Percentiles rank a stretch among this genome's conserved stretches.
Conservation (phyloP, 208 protist genomes). For the Vickermania spadyakhi region DNA sequence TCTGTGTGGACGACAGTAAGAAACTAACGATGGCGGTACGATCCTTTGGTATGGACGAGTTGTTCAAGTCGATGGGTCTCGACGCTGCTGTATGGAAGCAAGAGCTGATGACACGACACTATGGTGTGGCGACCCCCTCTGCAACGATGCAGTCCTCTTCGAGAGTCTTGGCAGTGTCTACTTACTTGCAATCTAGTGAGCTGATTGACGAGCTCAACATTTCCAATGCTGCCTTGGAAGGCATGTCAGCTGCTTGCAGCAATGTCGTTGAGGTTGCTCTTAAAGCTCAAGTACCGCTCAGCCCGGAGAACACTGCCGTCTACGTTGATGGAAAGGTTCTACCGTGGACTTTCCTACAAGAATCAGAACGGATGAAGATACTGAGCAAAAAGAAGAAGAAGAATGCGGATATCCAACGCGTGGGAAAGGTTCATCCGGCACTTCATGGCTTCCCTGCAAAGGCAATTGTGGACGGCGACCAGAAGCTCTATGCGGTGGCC, state of each 20-base stretch:
- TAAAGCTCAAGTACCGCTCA: slow-evolving; percentile 4
- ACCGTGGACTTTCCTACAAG: slow-evolving; percentile 34
- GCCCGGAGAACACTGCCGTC: slow-evolving; percentile 21
- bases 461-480: slow-evolving; percentile 29
- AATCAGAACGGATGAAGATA: slow-evolving; percentile 4
- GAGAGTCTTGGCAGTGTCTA: slow-evolving; percentile 16
- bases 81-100: neutral
- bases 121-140: neutral
- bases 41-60: slow-evolving; percentile 4
- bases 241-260: slow-evolving; percentile 23
- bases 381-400: slow-evolving; percentile 3
- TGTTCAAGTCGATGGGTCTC: slow-evolving; percentile 13
- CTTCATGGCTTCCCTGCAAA: slow-evolving; percentile 12
- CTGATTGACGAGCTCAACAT: slow-evolving; percentile 40
- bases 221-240: slow-evolving; percentile 47
- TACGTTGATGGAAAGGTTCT: slow-evolving; percentile 35
- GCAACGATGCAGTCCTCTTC: slow-evolving; percentile 3
- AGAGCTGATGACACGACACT: too few species aligned
- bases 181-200: slow-evolving; percentile 12
- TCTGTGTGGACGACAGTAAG: slow-evolving; percentile 35
- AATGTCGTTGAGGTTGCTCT: slow-evolving; percentile 14
- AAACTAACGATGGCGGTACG: slow-evolving; percentile 14
- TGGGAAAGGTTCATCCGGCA: slow-evolving; percentile 10
- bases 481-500: slow-evolving; percentile 19
- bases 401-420: slow-evolving; percentile 1